Evolutionary conservation across 2,329 filamentous ascomycete species (phyloP), one percentile per base, ranked within the genome.

Genomic region (Lasiodiplodia hormozganensis): DNA sequence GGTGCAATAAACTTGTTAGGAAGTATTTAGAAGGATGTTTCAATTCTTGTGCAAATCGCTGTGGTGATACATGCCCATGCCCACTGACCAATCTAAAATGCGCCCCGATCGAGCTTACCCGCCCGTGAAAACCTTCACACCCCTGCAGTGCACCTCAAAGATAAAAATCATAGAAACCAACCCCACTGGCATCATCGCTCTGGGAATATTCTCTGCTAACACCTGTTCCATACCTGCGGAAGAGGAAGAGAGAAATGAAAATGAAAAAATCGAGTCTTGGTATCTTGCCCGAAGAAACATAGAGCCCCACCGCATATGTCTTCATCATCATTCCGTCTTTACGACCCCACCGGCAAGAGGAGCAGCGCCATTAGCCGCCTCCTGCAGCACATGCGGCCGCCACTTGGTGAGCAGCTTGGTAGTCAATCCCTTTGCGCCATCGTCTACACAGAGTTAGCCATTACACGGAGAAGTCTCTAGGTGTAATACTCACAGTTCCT

Each of bases 361-460:
- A 21, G 69, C 66, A 18, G 62, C 62, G 4, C 67, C 70, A 31
- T 72, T 72, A 18, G 62, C 21, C 47, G 65, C 31, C n/a, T 73
- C 71, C 62, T 79, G 73, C 31, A 85, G 69, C 3, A 82, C 80
- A 34, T 83, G 80, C 0, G 88, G 87, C 67, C 85, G 81, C 85
- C 85, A 89, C 72, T 82, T 86, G 11, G 76, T 76, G 12, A 90
- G 79, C 62, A 89, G 76, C 74, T 88, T 88, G 65, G 80, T 81
- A 5, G 85, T 83, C 12, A 82, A 79, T 2, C 82, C 81, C 69
- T 79, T 82, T 11, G 83, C 82, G 62, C 83, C 78, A 16, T 81
- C 80, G 66, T 84, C 83, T 74, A 72, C 69, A 21, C 31, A 16
- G 10, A 25, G n/a, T 53, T 12, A 64, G 25, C 25, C 65, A 23